Base-by-base conservation (phyloP, 768 basidiomycete species). In the Psilocybe cubensis region DNA sequence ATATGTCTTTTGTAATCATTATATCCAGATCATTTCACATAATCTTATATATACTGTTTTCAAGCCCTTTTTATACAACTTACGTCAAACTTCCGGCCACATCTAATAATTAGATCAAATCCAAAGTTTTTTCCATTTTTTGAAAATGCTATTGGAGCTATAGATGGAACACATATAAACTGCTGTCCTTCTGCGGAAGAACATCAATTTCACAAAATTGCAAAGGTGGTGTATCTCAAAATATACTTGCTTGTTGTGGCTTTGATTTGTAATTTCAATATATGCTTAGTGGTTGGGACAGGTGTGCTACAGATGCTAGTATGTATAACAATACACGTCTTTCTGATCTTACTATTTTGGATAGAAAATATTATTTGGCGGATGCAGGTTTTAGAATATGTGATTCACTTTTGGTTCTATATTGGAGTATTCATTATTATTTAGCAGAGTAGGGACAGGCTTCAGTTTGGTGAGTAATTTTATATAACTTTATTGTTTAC, bases 361-460 rank as follows among this genome's bases (percentile, higher is more conserved):
- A 56, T 0, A 70, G 72, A 0, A 65, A 65, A 27, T 79, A 74
- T 35, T 72, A 70, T 40, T 66, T 79, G n/a, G 72, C 66, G 5
- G 73, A 74, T 72, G 74, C 72, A 14, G 73, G 75, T 4, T 76
- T 74, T 66, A 59, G 63, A 11, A 14, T 57, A 0, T 72, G 71
- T 58, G 62, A 73, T 60, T 27, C 56, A 3, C 63, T 76, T 7
- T 61, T 80, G 11, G 62, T 72, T 3, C 76, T 74, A 6, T 78
- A 75, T 57, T 56, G 61, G 10, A 70, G 72, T n/a, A 68, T 73
- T 0, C 56, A 64, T 0, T 79, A 78, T 61, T 75, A 79, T 55
- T 63, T 79, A 1, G 62, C 65, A 20, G 76, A 79, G 42, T 77
- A 74, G 75, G 70, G 59, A 3, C 41, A 57, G 24, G 65, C 61